Percentiles rank a stretch among this genome's conserved stretches.
Evolutionary conservation across 2,329 filamentous ascomycete species (phyloP).

Genomic region (Sphaerostilbella broomeana): DNA sequence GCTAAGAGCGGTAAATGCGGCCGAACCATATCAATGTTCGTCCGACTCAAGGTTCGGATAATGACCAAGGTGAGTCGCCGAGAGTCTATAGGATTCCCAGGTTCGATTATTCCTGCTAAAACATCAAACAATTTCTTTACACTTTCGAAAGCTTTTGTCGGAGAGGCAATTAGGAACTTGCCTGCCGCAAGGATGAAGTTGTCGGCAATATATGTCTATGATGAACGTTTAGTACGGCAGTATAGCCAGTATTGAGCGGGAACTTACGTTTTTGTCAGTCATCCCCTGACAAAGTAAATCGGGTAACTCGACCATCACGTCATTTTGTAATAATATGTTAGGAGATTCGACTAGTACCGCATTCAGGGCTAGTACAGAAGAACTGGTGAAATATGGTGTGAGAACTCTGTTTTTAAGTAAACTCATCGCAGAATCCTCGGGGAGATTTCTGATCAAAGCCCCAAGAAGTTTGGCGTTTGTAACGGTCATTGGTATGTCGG

Average conservation of each 20-base stretch:
- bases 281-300: conserved; percentile 77
- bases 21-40: conserved; percentile 71
- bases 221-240: conserved; percentile 5
- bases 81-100: conserved; percentile 73
- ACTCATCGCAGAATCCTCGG: conserved; percentile 57
- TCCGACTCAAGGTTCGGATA: conserved; percentile 73
- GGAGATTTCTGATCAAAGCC: conserved; percentile 80
- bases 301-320: conserved; percentile 66
- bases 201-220: conserved; percentile 73
- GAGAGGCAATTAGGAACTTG: conserved; percentile 73
- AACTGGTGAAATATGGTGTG: conserved; percentile 64
- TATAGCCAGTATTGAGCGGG: background rate
- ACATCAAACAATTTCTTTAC: conserved; percentile 75
- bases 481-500: conserved; percentile 71
- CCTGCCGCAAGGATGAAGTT: conserved; percentile 85
- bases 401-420: conserved; percentile 69
- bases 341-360: conserved; percentile 79
- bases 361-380: conserved; percentile 82
- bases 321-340: conserved; percentile 56
- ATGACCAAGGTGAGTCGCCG: conserved; percentile 83
- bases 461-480: conserved; percentile 88
- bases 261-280: conserved; percentile 63
- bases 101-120: conserved; percentile 66
- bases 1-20: conserved; percentile 77
- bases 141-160: conserved; percentile 64